Base-by-base conservation (phyloP, 345 rosid species). In the Brassica juncea region DNA sequence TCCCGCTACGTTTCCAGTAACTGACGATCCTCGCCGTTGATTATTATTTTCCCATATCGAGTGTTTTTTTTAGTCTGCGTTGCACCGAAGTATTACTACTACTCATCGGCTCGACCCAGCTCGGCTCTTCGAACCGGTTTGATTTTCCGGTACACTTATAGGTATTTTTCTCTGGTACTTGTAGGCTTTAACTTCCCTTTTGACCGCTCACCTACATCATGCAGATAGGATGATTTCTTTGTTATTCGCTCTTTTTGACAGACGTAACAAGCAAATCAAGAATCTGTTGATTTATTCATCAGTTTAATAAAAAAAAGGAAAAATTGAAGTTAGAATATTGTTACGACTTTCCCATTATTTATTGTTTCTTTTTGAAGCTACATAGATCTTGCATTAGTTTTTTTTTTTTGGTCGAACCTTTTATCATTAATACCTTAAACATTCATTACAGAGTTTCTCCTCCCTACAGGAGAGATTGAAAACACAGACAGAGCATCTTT, bases 11-110 rank as follows among this genome's bases (percentile, higher is more conserved):
- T 69, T 65, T 32, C 16, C 31, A 31, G 77, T 35, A 79, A 77
- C 84, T 37, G 84, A 80, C 82, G 78, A 79, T 72, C 63, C 57
- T 77, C 83, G 77, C 85, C 90, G 86, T 84, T 80, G 65, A 67
- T 37, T 47, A n/a, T 67, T 82, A 75, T 52, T 75, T 78, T 66
- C 2, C 65, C 32, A 12, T 1, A 6, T 52, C 60, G 60, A 55
- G 27, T 7, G 1, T n/a, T 5, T 34, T 57, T 34, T 16, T 52
- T 42, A 1, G 62, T 61, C 5, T 73, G 77, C 47, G 58, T 47
- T 32, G 3, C 77, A 73, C 69, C 2, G 0, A 21, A 66, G 72
- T 12, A 3, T 19, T 11, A 25, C 16, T 11, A 3, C 4, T 3
- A 23, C 39, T 16, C 23, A 55, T 66, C 68, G 52, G 76, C 71